A percentile compares a stretch with the other conserved stretches of the same genome.
Evolutionary conservation across 2,329 filamentous ascomycete genomes (phyloP).

Genomic region (Penicillium verrucosum): DNA sequence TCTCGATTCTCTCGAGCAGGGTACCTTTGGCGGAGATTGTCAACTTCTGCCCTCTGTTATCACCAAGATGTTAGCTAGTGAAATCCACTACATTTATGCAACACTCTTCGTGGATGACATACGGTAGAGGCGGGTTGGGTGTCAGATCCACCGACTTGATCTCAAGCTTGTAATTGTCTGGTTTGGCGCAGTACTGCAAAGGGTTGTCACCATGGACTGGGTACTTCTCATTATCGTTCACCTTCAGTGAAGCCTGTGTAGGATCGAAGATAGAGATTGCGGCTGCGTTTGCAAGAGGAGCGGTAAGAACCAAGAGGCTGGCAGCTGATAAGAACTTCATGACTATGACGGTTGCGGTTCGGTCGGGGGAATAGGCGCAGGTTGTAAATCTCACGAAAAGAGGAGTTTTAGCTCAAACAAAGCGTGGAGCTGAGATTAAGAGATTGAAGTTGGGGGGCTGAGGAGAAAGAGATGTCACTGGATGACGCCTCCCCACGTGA

Average conservation of each 20-base stretch:
- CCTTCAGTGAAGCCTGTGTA: constrained; percentile 50
- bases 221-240: constrained; percentile 47
- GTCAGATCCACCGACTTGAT: constrained; percentile 76
- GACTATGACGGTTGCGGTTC: constrained; percentile 8
- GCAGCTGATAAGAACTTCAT: constrained; percentile 44
- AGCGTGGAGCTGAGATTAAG: background rate
- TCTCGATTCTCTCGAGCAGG: constrained; percentile 67
- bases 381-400: background rate
- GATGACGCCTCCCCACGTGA: constrained; percentile 23
- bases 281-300: constrained; percentile 46
- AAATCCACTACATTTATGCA: background rate
- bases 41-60: constrained; percentile 68
- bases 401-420: background rate
- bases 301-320: constrained; percentile 44
- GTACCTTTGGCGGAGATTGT: constrained; percentile 73
- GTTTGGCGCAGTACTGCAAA: constrained; percentile 71
- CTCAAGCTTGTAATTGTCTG: constrained; percentile 65
- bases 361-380: background rate
- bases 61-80: constrained; percentile 14
- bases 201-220: constrained; percentile 83
- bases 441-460: constrained; percentile 2
- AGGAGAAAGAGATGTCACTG: constrained; percentile 18
- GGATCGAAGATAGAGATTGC: constrained; percentile 49
- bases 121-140: constrained; percentile 87
- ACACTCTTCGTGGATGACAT: constrained; percentile 42